A percentile compares a stretch with the other conserved stretches of the same genome.
phyloP scores from a whole-genome alignment of 139 green algal species.

The Nannochloris sp. region DNA sequence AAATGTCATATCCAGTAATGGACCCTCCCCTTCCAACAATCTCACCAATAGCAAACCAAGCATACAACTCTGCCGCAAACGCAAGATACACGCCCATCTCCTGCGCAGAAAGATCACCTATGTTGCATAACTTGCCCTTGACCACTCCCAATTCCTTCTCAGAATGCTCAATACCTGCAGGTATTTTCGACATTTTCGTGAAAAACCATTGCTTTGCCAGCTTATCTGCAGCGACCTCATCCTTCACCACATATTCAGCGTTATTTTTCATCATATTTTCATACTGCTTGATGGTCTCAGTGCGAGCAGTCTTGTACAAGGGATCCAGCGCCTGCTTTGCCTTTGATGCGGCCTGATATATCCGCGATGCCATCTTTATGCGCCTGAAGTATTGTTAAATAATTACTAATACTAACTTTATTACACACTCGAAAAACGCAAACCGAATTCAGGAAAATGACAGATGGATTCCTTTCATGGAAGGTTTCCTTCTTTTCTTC shows the following conservation, averaged over 20 bases:
- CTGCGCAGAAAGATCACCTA: slow-evolving; percentile 33
- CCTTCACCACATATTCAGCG: slow-evolving; percentile 56
- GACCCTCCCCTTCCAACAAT: slow-evolving; percentile 60
- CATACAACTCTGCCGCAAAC: slow-evolving; percentile 63
- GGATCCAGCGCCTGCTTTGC: slow-evolving; percentile 22
- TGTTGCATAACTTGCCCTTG: slow-evolving; percentile 18
- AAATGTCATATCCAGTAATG: slow-evolving; percentile 49
- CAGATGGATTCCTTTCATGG: too few species aligned
- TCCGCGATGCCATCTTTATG: not conserved
- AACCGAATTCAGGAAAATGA: too few species aligned
- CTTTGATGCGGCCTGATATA: slow-evolving; percentile 22
- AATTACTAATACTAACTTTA: too few species aligned
- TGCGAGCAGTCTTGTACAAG: slow-evolving; percentile 14
- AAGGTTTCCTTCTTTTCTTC: too few species aligned
- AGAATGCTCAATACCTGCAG: slow-evolving; percentile 11
- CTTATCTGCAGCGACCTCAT: slow-evolving; percentile 38
- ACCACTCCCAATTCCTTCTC: slow-evolving; percentile 32
- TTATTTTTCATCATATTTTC: slow-evolving; percentile 39
- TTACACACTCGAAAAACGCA: too few species aligned
- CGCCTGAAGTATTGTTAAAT: not conserved
- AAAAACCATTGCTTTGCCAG: slow-evolving; percentile 54
- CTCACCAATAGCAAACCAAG: slow-evolving; percentile 75
- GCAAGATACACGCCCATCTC: slow-evolving; percentile 44
- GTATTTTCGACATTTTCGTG: slow-evolving; percentile 52
- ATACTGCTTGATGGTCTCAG: slow-evolving; percentile 33